phyloP scores from a whole-genome alignment of 129 eudicot species.

The Dittrichia graveolens region DNA sequence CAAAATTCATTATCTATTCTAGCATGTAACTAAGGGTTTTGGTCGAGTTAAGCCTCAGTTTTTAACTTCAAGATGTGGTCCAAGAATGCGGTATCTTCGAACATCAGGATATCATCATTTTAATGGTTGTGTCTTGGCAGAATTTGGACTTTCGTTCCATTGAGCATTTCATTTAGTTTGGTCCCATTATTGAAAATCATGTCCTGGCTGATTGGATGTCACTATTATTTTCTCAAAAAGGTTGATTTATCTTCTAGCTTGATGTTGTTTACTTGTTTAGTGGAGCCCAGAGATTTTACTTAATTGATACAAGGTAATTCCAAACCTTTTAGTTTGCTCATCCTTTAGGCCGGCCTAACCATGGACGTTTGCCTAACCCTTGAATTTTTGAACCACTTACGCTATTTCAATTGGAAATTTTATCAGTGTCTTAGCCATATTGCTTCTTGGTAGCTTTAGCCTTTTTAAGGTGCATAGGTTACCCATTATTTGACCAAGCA shows the following conservation, averaged over 20 bases:
- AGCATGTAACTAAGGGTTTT: background rate
- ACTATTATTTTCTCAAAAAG: too few species aligned
- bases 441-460: background rate
- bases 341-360: conserved; percentile 5
- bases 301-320: background rate
- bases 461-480: background rate
- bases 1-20: background rate
- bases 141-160: background rate
- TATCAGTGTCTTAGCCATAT: conserved; percentile 1
- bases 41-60: background rate
- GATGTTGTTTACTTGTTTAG: too few species aligned
- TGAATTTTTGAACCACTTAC: background rate
- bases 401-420: background rate
- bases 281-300: too few species aligned
- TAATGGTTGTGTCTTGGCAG: background rate
- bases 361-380: background rate
- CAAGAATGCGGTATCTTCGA: conserved; percentile 4
- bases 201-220: too few species aligned
- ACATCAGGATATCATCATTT: background rate
- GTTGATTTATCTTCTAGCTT: too few species aligned
- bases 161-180: background rate
- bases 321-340: background rate
- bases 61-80: conserved; percentile 5
- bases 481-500: background rate
- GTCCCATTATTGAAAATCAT: background rate